Percentiles rank a stretch among this genome's conserved stretches.
Conservation (phyloP, 768 basidiomycete species). For the Pleurotus tuoliensis region DNA sequence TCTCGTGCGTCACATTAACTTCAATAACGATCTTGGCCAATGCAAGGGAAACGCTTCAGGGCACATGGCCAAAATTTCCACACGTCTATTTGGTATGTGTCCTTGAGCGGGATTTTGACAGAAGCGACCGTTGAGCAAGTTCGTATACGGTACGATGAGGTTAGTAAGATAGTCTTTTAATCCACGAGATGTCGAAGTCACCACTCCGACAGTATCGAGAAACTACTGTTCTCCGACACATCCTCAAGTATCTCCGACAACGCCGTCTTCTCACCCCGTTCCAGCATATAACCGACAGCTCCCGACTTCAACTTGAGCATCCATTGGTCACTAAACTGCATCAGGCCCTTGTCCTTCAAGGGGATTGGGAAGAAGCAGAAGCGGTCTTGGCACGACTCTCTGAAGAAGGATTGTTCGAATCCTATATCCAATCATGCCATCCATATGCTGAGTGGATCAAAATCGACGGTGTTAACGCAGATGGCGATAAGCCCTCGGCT, state of each 20-base stretch:
- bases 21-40: background rate
- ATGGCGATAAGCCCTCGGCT: constrained; percentile 60
- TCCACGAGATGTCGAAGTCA: too few species aligned
- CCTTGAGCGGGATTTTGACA: constrained; percentile 58
- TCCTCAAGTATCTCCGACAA: constrained; percentile 76
- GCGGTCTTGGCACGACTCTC: constrained; percentile 45
- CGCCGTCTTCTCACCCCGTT: constrained; percentile 68
- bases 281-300: constrained; percentile 50
- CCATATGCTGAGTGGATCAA: constrained; percentile 61
- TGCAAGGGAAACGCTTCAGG: constrained; percentile 18
- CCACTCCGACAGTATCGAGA: constrained; percentile 54
- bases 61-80: constrained; percentile 73
- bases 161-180: constrained; percentile 25
- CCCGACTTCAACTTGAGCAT: constrained; percentile 60
- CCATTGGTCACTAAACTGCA: constrained; percentile 67
- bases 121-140: constrained; percentile 53
- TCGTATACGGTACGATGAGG: constrained; percentile 56
- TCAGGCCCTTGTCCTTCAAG: constrained; percentile 59
- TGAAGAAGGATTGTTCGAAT: constrained; percentile 55
- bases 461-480: constrained; percentile 54
- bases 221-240: constrained; percentile 56
- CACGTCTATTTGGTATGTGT: constrained; percentile 75
- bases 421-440: constrained; percentile 52
- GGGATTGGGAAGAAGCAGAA: constrained; percentile 60
- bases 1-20: constrained; percentile 49